Percentiles rank a stretch among this genome's conserved stretches.
phyloP scores from a whole-genome alignment of 2,329 filamentous ascomycete genomes.

The Colletotrichum kahawae region DNA sequence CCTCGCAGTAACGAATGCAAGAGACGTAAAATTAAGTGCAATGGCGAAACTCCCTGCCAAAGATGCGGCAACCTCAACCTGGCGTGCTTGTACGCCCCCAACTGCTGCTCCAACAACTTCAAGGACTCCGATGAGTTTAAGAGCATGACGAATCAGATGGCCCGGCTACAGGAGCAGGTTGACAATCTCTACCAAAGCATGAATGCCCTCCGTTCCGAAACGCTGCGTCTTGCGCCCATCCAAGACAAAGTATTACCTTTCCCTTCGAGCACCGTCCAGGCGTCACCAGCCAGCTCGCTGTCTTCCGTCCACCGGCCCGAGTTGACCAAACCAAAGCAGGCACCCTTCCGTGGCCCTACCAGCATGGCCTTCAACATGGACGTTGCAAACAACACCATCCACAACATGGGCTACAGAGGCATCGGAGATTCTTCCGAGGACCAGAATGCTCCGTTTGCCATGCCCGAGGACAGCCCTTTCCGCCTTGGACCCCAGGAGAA shows the following conservation, averaged over 20 bases:
- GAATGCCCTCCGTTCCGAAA: conserved; percentile 66
- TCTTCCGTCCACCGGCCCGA: conserved; percentile 49
- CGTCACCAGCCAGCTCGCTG: conserved; percentile 49
- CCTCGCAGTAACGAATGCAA: conserved; percentile 71
- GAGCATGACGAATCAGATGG: conserved; percentile 77
- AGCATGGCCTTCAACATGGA: conserved; percentile 86
- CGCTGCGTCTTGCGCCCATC: conserved; percentile 47
- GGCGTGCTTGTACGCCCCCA: conserved; percentile 68
- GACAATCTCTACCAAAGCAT: conserved; percentile 76
- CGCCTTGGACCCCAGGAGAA: conserved; percentile 14
- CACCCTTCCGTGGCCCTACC: conserved; percentile 82
- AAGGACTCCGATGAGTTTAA: conserved; percentile 93
- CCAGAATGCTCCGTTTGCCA: conserved; percentile 45
- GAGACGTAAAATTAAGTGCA: conserved; percentile 77
- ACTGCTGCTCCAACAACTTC: conserved; percentile 77
- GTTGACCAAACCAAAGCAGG: conserved; percentile 57
- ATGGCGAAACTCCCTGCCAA: conserved; percentile 71
- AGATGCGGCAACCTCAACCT: conserved; percentile 73
- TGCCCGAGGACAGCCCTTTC: conserved; percentile 1
- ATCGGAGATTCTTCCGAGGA: conserved; percentile 64
- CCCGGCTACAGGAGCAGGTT: conserved; percentile 82
- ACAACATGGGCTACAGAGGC: conserved; percentile 85
- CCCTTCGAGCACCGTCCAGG: conserved; percentile 42
- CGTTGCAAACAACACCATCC: conserved; percentile 84
- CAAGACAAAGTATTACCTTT: conserved; percentile 43